phyloP scores from a whole-genome alignment of 1,139 yeast genomes.

The Geotrichum restrictum region DNA sequence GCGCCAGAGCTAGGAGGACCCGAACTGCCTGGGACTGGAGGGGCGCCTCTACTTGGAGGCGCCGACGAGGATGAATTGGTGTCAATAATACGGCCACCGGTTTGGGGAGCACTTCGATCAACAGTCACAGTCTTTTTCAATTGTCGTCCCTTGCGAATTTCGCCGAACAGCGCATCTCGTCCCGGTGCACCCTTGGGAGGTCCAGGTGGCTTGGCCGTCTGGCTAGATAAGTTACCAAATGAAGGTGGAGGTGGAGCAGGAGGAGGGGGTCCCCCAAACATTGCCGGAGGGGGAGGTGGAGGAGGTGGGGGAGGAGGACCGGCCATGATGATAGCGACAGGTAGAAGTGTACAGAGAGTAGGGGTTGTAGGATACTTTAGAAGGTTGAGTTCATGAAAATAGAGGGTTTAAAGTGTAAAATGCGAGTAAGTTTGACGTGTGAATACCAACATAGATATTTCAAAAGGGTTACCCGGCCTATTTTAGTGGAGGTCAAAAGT shows the following conservation, averaged over 20 bases:
- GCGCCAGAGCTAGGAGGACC: conserved; percentile 20
- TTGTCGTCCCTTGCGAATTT: conserved; percentile 72
- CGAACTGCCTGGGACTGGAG: conserved; percentile 34
- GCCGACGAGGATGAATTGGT: conserved; percentile 32
- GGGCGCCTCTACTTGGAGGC: conserved; percentile 36
- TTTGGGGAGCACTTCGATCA: conserved; percentile 58
- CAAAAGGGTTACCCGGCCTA: conserved; percentile 10
- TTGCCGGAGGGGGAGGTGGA: conserved; percentile 33
- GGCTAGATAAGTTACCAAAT: conserved; percentile 32
- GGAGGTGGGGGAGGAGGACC: conserved; percentile 35
- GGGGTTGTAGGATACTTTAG: too few relatives aligned
- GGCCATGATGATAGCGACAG: conserved; percentile 14
- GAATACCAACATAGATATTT: too few relatives aligned
- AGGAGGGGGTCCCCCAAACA: conserved; percentile 31
- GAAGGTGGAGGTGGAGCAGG: conserved; percentile 39
- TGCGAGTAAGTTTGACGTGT: too few relatives aligned
- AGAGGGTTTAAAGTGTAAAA: too few relatives aligned
- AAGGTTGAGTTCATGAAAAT: background rate
- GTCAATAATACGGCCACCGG: conserved; percentile 42
- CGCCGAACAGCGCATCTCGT: conserved; percentile 78
- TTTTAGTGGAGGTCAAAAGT: too few relatives aligned
- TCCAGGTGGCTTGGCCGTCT: conserved; percentile 26
- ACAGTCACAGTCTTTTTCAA: conserved; percentile 75
- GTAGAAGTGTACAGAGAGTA: background rate
- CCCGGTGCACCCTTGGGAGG: conserved; percentile 29